Percentiles rank a stretch among this genome's conserved stretches.
Evolutionary conservation across 352 stramenopile species (phyloP).

Genomic region (Phytophthora cryptogea): DNA sequence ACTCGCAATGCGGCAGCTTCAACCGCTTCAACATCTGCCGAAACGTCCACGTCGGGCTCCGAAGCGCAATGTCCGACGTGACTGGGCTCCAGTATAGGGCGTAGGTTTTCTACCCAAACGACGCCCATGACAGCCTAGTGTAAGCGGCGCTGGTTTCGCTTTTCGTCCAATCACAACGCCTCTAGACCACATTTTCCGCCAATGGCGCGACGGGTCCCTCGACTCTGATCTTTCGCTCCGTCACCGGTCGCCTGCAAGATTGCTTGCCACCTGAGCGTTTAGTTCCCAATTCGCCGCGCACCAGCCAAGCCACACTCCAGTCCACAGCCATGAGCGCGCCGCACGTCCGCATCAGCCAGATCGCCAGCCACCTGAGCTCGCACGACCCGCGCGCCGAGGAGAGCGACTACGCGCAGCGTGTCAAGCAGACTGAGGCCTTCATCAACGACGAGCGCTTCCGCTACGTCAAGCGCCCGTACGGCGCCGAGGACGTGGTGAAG

Average conservation of each 20-base stretch:
- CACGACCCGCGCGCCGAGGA: conserved; percentile 67
- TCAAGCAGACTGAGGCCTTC: conserved; percentile 79
- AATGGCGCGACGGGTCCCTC: conserved; percentile 30
- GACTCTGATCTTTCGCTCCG: conserved; percentile 22
- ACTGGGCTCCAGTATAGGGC: conserved; percentile 18
- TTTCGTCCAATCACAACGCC: conserved; percentile 40
- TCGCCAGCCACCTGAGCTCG: conserved; percentile 70
- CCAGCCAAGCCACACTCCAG: not conserved
- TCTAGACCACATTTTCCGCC: conserved; percentile 7
- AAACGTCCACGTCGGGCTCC: conserved; percentile 32
- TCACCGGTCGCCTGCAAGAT: conserved; percentile 7
- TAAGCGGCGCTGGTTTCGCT: conserved; percentile 25
- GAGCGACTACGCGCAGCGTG: conserved; percentile 56
- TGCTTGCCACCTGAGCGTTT: conserved; percentile 19
- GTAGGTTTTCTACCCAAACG: conserved; percentile 41
- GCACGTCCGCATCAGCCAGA: conserved; percentile 69
- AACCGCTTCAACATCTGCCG: conserved; percentile 30
- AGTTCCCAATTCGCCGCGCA: conserved; percentile 53
- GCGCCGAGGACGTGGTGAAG: conserved; percentile 85
- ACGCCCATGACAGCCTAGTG: conserved; percentile 54
- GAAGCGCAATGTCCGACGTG: conserved; percentile 31
- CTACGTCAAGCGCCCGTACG: conserved; percentile 81
- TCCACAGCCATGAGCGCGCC: conserved; percentile 54
- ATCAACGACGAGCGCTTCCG: conserved; percentile 76
- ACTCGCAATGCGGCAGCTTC: not conserved